Evolutionary conservation across 148 eudicot genomes (phyloP).

Genomic region (Rhododendron henanense): DNA sequence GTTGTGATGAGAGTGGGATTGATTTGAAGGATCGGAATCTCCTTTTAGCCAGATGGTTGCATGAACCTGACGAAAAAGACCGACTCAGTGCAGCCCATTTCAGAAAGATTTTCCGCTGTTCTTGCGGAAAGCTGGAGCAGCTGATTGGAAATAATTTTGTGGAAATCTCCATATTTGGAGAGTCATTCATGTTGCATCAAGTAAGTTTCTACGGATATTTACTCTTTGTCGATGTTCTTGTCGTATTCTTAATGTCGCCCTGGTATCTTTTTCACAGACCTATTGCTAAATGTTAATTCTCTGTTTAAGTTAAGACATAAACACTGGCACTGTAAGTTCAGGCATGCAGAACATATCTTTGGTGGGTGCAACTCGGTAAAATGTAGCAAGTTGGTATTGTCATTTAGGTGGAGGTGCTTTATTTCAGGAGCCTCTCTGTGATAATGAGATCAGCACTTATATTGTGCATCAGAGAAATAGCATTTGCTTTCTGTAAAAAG

Average conservation of each 20-base stretch:
- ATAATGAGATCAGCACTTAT: background rate
- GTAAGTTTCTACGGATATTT: slow-evolving; percentile 37
- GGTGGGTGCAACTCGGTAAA: background rate
- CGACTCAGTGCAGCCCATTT: slow-evolving; percentile 74
- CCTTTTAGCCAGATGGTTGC: slow-evolving; percentile 62
- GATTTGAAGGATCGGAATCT: slow-evolving; percentile 21
- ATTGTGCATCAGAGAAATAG: background rate
- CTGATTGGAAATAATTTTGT: slow-evolving; percentile 48
- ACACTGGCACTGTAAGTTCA: background rate
- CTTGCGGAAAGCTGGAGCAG: slow-evolving; percentile 64
- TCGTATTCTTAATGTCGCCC: background rate
- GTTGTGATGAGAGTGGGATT: slow-evolving; percentile 25
- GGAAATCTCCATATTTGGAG: slow-evolving; percentile 75
- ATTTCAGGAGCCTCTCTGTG: background rate
- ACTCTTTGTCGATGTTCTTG: background rate
- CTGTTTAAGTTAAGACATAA: slow-evolving; percentile 1
- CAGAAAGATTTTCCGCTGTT: slow-evolving; percentile 75
- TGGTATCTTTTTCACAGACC: background rate
- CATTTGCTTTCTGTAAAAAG: background rate
- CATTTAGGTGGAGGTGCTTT: background rate
- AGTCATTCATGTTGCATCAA: slow-evolving; percentile 98
- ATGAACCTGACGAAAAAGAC: slow-evolving; percentile 73
- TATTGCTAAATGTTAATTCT: background rate
- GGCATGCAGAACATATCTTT: background rate
- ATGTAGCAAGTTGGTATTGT: background rate